These are phyloP conservation scores for Rhodotorula taiwanensis DNA, from an alignment of 768 basidiomycete genomes.

Conservation along the genomic window DNA sequence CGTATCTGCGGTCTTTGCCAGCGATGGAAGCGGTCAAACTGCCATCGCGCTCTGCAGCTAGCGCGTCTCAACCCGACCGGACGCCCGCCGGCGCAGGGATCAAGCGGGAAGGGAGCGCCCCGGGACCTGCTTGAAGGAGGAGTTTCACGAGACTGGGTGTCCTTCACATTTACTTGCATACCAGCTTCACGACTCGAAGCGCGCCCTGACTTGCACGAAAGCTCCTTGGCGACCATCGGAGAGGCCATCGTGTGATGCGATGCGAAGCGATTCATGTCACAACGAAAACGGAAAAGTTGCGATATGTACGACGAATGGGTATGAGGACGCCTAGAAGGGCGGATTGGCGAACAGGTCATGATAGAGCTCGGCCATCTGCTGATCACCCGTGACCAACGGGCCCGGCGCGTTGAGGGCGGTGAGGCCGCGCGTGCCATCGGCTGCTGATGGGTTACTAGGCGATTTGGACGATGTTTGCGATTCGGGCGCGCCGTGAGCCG, in stretches of 20 bases:
- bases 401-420: neutral
- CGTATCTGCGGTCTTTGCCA: constrained; percentile 21
- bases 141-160: too few relatives aligned
- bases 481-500: neutral
- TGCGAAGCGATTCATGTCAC: too few relatives aligned
- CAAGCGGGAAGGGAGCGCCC: neutral
- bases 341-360: constrained; percentile 5
- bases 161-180: neutral
- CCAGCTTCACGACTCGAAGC: too few relatives aligned
- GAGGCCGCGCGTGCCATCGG: neutral
- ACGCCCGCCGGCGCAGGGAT: neutral
- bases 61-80: too few relatives aligned
- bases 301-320: neutral
- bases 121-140: too few relatives aligned
- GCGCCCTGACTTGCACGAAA: too few relatives aligned
- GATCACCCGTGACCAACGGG: too few relatives aligned
- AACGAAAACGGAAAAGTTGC: neutral
- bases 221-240: too few relatives aligned
- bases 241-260: too few relatives aligned
- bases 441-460: neutral
- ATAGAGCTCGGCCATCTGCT: constrained; percentile 19
- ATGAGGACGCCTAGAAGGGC: neutral
- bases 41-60: too few relatives aligned
- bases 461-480: neutral
- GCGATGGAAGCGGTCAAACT: constrained; percentile 20